Conservation (phyloP, 2,329 filamentous ascomycete genomes). For the Sclerotinia spermophila region DNA sequence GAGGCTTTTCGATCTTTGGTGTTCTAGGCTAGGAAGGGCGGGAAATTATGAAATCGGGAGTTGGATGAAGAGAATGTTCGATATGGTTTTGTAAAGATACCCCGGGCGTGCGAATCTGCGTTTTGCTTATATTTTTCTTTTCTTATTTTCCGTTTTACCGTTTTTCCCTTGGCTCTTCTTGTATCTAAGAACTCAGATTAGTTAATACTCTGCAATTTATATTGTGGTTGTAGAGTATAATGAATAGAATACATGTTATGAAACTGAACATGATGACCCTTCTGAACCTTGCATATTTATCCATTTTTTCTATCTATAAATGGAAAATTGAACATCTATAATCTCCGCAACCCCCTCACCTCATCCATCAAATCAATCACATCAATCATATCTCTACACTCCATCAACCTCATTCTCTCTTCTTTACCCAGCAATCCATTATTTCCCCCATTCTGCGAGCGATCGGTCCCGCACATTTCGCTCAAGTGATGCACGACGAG, state of each 20-base stretch:
- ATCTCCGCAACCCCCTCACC: slow-evolving; percentile 37
- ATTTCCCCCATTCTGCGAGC: slow-evolving; percentile 49
- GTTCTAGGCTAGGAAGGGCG: neutral
- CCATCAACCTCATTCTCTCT: slow-evolving; percentile 51
- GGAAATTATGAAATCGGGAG: neutral
- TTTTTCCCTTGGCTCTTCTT: neutral
- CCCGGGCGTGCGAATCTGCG: neutral
- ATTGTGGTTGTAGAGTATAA: neutral
- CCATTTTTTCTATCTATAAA: neutral
- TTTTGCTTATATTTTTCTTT: neutral
- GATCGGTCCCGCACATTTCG: slow-evolving; percentile 62
- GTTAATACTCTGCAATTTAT: neutral
- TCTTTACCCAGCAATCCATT: slow-evolving; percentile 52
- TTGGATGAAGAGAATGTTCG: neutral
- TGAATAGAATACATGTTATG: neutral
- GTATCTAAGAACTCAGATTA: neutral
- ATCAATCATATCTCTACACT: slow-evolving; percentile 52
- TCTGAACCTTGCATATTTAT: neutral
- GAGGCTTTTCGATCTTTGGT: too few relatives aligned
- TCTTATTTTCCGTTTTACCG: neutral
- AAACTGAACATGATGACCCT: neutral
- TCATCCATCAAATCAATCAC: slow-evolving; percentile 59
- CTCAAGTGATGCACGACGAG: slow-evolving; percentile 62
- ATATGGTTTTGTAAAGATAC: neutral
- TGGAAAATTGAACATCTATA: neutral